phyloP scores from a whole-genome alignment of 192 early-diverging fungal genomes.

The Coemansia umbellata region DNA sequence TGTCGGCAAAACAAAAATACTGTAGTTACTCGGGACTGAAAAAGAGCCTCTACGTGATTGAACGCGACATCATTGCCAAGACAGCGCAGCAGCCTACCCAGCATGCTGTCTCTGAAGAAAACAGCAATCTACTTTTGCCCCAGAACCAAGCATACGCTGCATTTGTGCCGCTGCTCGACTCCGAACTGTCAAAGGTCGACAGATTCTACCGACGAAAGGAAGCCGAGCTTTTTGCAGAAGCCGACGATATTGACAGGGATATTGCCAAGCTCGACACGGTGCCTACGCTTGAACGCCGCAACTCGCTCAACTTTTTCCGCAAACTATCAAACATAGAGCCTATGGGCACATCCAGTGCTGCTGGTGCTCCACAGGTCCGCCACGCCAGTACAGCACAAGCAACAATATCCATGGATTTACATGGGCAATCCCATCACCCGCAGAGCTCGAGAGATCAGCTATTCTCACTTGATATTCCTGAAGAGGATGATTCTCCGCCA shows the following conservation, averaged over 20 bases:
- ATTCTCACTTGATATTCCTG: background rate
- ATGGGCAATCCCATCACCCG: background rate
- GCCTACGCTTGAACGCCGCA: conserved; percentile 24
- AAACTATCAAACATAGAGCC: conserved; percentile 19
- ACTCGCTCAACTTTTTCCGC: conserved; percentile 30
- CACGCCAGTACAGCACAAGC: conserved; percentile 7
- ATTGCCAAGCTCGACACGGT: conserved; percentile 4
- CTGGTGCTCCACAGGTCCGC: conserved; percentile 9
- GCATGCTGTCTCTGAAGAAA: conserved; percentile 14
- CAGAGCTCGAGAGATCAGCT: background rate
- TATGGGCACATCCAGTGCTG: background rate
- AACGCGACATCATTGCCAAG: conserved; percentile 56
- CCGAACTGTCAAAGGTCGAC: conserved; percentile 79
- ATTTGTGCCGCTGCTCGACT: conserved; percentile 75
- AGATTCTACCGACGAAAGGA: conserved; percentile 84
- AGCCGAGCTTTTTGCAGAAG: conserved; percentile 64
- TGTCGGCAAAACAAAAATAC: no score
- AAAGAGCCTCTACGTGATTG: conserved; percentile 72
- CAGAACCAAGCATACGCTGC: conserved; percentile 37
- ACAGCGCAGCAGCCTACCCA: conserved; percentile 3
- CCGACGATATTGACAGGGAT: conserved; percentile 56
- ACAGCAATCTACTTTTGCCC: conserved; percentile 26
- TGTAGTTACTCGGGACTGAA: conserved; percentile 66
- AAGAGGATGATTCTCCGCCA: background rate
- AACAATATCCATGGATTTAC: background rate